phyloP scores from a whole-genome alignment of 129 eudicot species.

The Flaveria robusta region DNA sequence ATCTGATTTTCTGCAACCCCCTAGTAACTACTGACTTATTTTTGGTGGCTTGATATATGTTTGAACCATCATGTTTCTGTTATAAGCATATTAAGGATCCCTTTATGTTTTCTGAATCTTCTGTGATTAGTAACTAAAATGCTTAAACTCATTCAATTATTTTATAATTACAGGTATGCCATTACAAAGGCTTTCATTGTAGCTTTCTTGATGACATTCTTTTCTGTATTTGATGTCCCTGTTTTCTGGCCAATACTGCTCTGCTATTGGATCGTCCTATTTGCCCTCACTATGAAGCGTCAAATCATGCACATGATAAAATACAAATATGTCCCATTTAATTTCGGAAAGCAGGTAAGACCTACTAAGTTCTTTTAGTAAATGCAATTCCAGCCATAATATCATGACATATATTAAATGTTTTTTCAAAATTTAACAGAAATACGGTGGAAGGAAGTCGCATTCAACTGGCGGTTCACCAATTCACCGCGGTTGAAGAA shows the following conservation, averaged over 20 bases:
- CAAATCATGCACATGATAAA: conserved; percentile 71
- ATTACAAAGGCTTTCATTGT: conserved; percentile 66
- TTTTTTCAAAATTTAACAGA: conserved; percentile 38
- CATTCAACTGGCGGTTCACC: conserved; percentile 38
- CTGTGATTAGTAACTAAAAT: conserved; percentile 1
- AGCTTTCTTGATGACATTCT: conserved; percentile 61
- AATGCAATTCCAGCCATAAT: background rate
- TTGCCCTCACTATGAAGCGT: conserved; percentile 66
- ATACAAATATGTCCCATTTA: conserved; percentile 63
- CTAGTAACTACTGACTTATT: background rate
- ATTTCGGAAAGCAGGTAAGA: conserved; percentile 58
- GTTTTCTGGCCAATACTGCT: conserved; percentile 75
- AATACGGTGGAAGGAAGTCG: conserved; percentile 50
- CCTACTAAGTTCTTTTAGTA: background rate
- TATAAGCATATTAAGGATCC: background rate
- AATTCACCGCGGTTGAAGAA: conserved; percentile 42
- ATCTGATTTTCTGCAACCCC: background rate
- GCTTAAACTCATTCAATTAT: background rate
- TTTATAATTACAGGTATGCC: conserved; percentile 52
- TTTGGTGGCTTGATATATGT: background rate
- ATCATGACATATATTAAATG: background rate
- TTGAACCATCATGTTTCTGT: background rate
- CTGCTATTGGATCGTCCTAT: conserved; percentile 62
- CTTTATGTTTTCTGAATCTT: conserved; percentile 9
- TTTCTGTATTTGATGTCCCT: conserved; percentile 68